Evolutionary conservation across 2,329 filamentous ascomycete species (phyloP), one percentile per base, ranked within the genome.

Genomic region (Trichoderma atroviride): DNA sequence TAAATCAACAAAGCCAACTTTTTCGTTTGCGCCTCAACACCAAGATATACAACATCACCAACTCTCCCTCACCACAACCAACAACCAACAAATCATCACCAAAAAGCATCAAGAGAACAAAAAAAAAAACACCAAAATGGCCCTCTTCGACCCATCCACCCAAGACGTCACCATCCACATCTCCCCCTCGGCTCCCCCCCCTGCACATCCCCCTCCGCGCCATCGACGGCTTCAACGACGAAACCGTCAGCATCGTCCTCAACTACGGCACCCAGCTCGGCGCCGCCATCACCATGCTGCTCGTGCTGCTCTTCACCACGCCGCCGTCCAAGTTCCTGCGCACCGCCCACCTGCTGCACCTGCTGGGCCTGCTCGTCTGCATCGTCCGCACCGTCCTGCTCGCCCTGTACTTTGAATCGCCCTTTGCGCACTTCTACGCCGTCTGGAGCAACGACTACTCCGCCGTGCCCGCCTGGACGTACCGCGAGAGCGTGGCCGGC

Each of bases 221-320:
- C 16, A 71, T 85, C 58, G 78, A 83, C 71, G 50, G 59, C 29
- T 73, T 77, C 62, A 79, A 78, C 71, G 71, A 74, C 29, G 75
- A 76, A 35, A 75, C 77, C 52, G 70, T 78, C 71, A 80, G 77
- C 74, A 77, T 80, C 31, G 77, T 76, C 76, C 88, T 92, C 82
- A 90, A 89, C 79, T 92, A 90, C 76, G 89, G 87, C 64, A 81
- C 86, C 22, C 92, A 95, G 77, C 83, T 94, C 63, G 92, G 92
- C 35, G 88, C 91, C 29, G 88, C 87, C 58, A 72, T 90, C 69
- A 80, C 91, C 70, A 86, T 93, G 75, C 81, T 94, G 22, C 73
- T 91, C 55, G 83, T 91, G 35, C 81, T 94, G 3, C 80, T 93
- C 13, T 75, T 90, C 69, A 84, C 94, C 78, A 94, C 92, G 0